Evolutionary conservation across 2,329 filamentous ascomycete genomes (phyloP), one percentile per base, ranked within the genome.

Genomic region (Hypomyces rosellus): DNA sequence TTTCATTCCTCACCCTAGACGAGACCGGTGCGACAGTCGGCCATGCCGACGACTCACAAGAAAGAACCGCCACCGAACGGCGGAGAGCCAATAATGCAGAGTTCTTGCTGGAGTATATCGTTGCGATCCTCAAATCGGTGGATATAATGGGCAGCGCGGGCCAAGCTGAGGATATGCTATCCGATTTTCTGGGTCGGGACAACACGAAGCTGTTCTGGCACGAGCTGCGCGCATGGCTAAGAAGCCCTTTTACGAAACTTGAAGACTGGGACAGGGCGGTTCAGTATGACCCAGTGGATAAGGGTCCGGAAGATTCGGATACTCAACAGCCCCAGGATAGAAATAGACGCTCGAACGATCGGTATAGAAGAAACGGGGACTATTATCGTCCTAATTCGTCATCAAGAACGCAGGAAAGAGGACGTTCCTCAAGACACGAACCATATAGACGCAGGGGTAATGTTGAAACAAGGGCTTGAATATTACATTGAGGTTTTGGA

Each of bases 81-180:
- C 62, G 57, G 18, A 55, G 80, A 38, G 77, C 77, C 5, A 84
- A 80, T 57, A 92, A 91, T 60, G 81, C 86, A 7, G 90, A 95
- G 61, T 95, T 91, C 55, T 67, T 96, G 11, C 76, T 96, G 9
- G 88, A 95, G 61, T 96, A 95, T 64, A 81, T 95, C 48, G 70
- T 96, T 38, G 86, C 86, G 9, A 86, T 96, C 18, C 69, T 96
- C 52, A 91, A 88, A 64, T 88, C 83, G 0, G 81, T 93, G 14
- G 89, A 96, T 61, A 76, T 91, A 4, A 89, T 89, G 67, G 87
- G 82, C 4, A 88, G 86, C 54, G 78, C 78, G 37, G 90, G 89
- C 0, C 82, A 88, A 59, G 89, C 89, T 0, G 88, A 93, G 63
- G 82, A 88, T 39, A 77, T 96, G 68, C 65, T 96, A 36, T 73